Evolutionary conservation across 2,329 filamentous ascomycete species (phyloP), one percentile per base, ranked within the genome.

Genomic region (Sporothrix luriei): DNA sequence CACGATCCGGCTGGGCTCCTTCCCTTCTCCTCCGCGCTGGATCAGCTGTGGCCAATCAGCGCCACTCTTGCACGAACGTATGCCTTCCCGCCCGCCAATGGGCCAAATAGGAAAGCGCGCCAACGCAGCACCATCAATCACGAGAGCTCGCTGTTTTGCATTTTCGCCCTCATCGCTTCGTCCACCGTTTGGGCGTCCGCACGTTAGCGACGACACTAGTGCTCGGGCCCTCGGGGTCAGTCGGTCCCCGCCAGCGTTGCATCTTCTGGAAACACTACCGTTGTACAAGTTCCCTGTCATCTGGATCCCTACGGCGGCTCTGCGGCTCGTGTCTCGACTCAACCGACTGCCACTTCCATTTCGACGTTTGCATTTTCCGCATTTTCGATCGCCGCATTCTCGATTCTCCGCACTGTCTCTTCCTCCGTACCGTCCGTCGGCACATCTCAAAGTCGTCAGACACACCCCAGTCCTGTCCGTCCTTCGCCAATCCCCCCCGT

Each of bases 161-260:
- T 14, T 43, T 61, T 43, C 38, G 33, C 19, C 21, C 9, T 7
- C 14, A 14, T 46, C 10, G 57, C 21, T 19, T 21, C 9, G 13
- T 49, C 29, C 2, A 11, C 16, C 4, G 6, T 13, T 49, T 33
- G 16, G 38, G 26, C 46, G 26, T 65, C 46, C 46, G 52, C 29
- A 1, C 7, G 40, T 43, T 38, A 7, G 43, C 46, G 46, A 43
- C 29, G 21, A 51, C 66, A 68, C 43, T 51, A 68, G 46, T 29
- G 38, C 57, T 70, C 69, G 69, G 69, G 65, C 69, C 64, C 69
- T 70, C 69, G 69, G 69, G 65, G 57, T 70, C 55, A 48, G 19
- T 49, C 65, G 55, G 21, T 54, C 55, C 55, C 65, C 69, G 57
- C 26, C 57, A 62, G 57, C 57, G 33, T 61, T 33, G 55, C 40